These are phyloP conservation scores for Penicillium ochrochloron DNA, from an alignment of 495 filamentous ascomycete genomes.

Conservation along the genomic window DNA sequence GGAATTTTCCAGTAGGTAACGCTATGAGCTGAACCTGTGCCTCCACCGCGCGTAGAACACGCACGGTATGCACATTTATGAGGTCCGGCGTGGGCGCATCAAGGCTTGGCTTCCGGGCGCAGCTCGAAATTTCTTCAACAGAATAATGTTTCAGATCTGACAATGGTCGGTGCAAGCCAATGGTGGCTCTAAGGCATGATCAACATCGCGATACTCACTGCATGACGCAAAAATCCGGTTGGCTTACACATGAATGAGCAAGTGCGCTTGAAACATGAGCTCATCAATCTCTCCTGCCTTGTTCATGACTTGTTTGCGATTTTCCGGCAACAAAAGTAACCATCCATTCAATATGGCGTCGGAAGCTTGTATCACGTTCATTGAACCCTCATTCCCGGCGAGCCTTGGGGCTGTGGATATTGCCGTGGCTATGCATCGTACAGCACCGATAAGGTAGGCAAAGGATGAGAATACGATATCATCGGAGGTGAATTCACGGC, in stretches of 20 bases:
- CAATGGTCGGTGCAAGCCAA: slow-evolving; percentile 39
- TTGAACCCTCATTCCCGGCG: slow-evolving; percentile 29
- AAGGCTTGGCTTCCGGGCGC: slow-evolving; percentile 30
- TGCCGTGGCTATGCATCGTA: slow-evolving; percentile 32
- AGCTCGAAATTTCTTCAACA: slow-evolving; percentile 36
- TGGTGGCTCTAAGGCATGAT: slow-evolving; percentile 24
- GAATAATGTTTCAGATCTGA: slow-evolving; percentile 38
- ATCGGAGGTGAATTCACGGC: slow-evolving; percentile 60
- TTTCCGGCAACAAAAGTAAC: slow-evolving; percentile 33
- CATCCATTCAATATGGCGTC: slow-evolving; percentile 36
- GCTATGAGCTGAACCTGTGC: slow-evolving; percentile 36
- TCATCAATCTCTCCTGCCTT: slow-evolving; percentile 38
- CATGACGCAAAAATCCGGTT: neutral
- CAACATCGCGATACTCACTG: neutral
- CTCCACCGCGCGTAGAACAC: slow-evolving; percentile 32
- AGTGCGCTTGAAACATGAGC: slow-evolving; percentile 43
- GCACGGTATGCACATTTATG: slow-evolving; percentile 33
- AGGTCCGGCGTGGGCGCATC: slow-evolving; percentile 33
- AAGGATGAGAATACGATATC: slow-evolving; percentile 77
- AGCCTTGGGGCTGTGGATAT: slow-evolving; percentile 19
- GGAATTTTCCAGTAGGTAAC: slow-evolving; percentile 29
- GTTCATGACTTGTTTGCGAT: slow-evolving; percentile 35
- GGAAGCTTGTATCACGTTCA: slow-evolving; percentile 31
- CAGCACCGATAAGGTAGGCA: slow-evolving; percentile 68
- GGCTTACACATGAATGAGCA: slow-evolving; percentile 41